Evolutionary conservation across 495 filamentous ascomycete genomes (phyloP), one percentile per base, ranked within the genome.

Genomic region (Xylaria flabelliformis): DNA sequence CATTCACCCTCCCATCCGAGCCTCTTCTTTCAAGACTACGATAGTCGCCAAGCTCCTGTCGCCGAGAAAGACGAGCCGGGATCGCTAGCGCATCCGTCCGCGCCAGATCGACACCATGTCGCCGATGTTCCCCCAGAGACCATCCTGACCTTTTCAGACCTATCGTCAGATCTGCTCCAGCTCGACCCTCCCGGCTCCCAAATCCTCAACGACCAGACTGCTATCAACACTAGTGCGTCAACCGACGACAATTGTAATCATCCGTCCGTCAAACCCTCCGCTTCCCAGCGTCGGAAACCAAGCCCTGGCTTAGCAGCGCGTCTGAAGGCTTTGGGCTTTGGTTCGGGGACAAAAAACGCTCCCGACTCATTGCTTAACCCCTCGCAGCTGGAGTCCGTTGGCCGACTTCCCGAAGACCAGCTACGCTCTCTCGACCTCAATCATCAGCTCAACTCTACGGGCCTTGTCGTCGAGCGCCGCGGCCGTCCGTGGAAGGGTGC

Each of bases 251-350:
- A 48, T 64, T 63, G 66, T 39, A 48, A 72, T 21, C 65, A 62
- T 41, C 62, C 70, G 15, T 58, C 74, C 29, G 64, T 69, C 56
- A 74, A 77, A 51, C 26, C 71, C 19, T 75, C 74, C 29, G 46
- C 70, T 53, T 78, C 76, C 70, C 79, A 82, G 70, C 78, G 82
- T 51, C 85, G 89, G 71, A 89, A 89, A 76, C 88, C 88, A 3
- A 93, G 91, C 36, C 91, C 92, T 53, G 92, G 91, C 29, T 85
- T 95, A 26, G 91, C 92, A 72, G 92, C 91, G 63, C 90, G 92
- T 80, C 88, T 95, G 69, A 93, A 92, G 77, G 85, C 91, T 50
- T 82, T 95, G 55, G 90, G 92, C 76, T 83, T 91, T 80, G 83
- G 86, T 70, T 77, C 85, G 19, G 46, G 77, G 7, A 79, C 80